Conservation (phyloP, 192 early-diverging fungal genomes). For the Phlyctochytrium bullatum region DNA sequence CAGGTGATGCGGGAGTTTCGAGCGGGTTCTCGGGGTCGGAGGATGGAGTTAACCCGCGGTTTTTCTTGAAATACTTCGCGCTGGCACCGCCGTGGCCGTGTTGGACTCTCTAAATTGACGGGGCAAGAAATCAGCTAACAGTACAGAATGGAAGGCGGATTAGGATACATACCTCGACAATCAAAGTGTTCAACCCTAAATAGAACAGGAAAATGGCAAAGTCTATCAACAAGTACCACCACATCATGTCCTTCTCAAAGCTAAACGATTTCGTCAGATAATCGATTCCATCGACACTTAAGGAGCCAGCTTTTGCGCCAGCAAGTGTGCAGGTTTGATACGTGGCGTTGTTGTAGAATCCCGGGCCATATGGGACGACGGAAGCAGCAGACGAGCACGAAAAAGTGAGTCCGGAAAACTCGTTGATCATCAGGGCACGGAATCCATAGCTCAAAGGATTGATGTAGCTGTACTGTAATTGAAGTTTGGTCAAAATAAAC, state of each 20-base stretch:
- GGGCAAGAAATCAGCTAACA: too few species aligned
- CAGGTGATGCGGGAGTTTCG: too few species aligned
- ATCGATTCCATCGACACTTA: constrained; percentile 56
- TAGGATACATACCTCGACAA: too few species aligned
- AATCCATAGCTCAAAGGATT: constrained; percentile 61
- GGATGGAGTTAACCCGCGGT: too few species aligned
- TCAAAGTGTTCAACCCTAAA: too few species aligned
- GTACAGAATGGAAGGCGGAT: too few species aligned
- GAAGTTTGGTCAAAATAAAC: too few species aligned
- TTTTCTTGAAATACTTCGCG: too few species aligned
- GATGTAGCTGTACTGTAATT: constrained; percentile 60
- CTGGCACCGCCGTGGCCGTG: too few species aligned
- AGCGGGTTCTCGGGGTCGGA: too few species aligned
- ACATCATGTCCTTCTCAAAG: constrained; percentile 53
- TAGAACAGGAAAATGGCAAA: too few species aligned
- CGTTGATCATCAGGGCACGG: constrained; percentile 60
- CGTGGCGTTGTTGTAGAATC: constrained; percentile 38
- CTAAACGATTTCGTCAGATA: constrained; percentile 55
- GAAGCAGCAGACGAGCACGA: constrained; percentile 5
- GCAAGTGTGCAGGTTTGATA: constrained; percentile 67
- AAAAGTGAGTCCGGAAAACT: constrained; percentile 48
- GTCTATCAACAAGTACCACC: constrained; percentile 39
- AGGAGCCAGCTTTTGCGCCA: constrained; percentile 56
- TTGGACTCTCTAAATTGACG: too few species aligned
- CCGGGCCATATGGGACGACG: constrained; percentile 48